Percentiles rank a stretch among this genome's conserved stretches.
Evolutionary conservation across 2,329 filamentous ascomycete species (phyloP).

Genomic region (Sclerotinia spermophila): DNA sequence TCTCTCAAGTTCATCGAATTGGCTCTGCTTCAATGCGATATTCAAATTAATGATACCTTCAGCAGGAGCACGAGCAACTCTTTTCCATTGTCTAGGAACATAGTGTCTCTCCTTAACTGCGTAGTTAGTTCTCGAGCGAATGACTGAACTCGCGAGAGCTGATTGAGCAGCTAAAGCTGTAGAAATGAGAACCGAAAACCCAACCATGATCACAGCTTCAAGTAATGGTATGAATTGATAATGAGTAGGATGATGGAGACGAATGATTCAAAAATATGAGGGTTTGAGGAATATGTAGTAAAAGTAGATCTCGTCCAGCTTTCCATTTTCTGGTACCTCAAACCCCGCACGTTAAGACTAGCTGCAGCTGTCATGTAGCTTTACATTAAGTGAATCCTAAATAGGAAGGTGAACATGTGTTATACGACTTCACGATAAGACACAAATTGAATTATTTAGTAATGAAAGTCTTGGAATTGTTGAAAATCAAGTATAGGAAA

Average conservation of each 20-base stretch:
- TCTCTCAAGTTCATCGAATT: slow-evolving; percentile 52
- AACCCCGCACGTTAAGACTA: background rate
- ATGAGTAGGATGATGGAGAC: background rate
- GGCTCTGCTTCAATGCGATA: slow-evolving; percentile 56
- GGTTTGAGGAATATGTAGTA: background rate
- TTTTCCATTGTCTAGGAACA: slow-evolving; percentile 50
- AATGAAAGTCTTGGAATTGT: background rate
- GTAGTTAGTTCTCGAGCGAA: slow-evolving; percentile 38
- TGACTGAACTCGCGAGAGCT: slow-evolving; percentile 10
- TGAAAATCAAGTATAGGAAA: background rate
- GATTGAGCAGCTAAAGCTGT: slow-evolving; percentile 19
- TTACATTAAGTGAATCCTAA: background rate
- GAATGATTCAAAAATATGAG: background rate
- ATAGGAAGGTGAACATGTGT: slow-evolving; percentile 9
- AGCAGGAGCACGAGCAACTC: slow-evolving; percentile 45
- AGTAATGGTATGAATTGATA: slow-evolving; percentile 1
- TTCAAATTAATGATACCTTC: slow-evolving; percentile 50
- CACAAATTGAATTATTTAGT: background rate
- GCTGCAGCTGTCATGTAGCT: slow-evolving; percentile 4
- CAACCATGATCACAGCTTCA: slow-evolving; percentile 15
- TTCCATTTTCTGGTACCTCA: background rate
- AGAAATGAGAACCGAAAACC: slow-evolving; percentile 14
- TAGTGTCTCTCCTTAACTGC: slow-evolving; percentile 53
- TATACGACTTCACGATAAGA: slow-evolving; percentile 18
- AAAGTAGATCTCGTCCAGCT: background rate